Base-by-base conservation (phyloP, 805 yeast genomes). In the Suhomyces prunicola region DNA sequence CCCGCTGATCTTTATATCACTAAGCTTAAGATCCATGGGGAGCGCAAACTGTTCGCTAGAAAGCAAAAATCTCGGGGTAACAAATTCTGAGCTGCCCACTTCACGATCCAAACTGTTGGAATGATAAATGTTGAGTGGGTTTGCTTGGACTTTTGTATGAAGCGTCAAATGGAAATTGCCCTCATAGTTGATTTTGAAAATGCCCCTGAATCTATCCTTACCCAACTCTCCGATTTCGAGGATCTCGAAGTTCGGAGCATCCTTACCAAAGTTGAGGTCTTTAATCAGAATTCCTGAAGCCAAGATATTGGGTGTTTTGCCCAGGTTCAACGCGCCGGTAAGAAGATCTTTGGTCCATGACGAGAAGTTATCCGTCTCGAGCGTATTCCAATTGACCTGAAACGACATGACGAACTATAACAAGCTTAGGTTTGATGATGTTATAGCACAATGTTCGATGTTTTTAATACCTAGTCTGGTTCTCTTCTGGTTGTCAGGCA, bases 161-260 rank as follows among this genome's bases (percentile, higher is more conserved):
- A 89, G 75, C 1, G 91, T 86, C 50, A 88, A 81, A 51, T 82
- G 82, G 17, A 90, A 89, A 65, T 87, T 90, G 2, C 96, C 96
- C 46, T 76, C 74, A 65, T 89, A 88, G 59, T 81, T 83, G 56
- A 88, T 79, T 61, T 88, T 88, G 74, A 88, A 89, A 19, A 88
- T 89, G 1, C 96, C 96, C 53, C 94, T 75, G 62, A 88, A 89
- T 55, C 88, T 71, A 68, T 88, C 94, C 26, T 74, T 76, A 6
- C 85, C 94, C 33, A 89, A 69, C 64, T 89, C 96, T 5, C 96
- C 96, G 57, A 88, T 86, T 62, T 88, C 96, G 54, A 88, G 72
- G 36, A 89, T 86, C 67, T 88, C 96, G 55, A 88, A 82, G 51
- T 78, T 74, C 1, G 96, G 96, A 1, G 94, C 84, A 26, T 80